phyloP scores from a whole-genome alignment of 2,329 filamentous ascomycete species.

The Ampelomyces quisqualis region DNA sequence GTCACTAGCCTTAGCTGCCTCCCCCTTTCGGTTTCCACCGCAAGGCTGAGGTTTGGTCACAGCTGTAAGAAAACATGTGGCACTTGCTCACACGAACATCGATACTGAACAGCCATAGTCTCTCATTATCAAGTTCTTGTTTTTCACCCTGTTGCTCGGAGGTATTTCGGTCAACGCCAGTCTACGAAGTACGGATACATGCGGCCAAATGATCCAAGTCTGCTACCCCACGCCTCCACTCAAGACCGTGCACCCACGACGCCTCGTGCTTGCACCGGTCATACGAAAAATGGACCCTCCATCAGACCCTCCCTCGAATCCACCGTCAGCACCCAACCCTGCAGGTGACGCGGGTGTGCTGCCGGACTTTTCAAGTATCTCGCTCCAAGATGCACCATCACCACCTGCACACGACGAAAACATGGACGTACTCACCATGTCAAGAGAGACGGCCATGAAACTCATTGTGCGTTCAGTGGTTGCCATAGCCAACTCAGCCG shows the following conservation, averaged over 20 bases:
- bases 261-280: slow-evolving; percentile 28
- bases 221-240: slow-evolving; percentile 33
- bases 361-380: slow-evolving; percentile 37
- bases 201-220: slow-evolving; percentile 38
- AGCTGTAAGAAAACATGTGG: background rate
- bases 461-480: slow-evolving; percentile 64
- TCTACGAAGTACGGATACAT: slow-evolving; percentile 16
- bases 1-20: background rate
- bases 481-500: slow-evolving; percentile 68
- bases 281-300: slow-evolving; percentile 35
- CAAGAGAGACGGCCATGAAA: slow-evolving; percentile 73
- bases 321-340: slow-evolving; percentile 40
- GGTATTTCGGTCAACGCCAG: slow-evolving; percentile 27
- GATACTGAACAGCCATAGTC: background rate
- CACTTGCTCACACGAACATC: background rate
- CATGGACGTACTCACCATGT: slow-evolving; percentile 72
- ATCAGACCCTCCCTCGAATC: slow-evolving; percentile 31
- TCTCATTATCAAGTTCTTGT: background rate
- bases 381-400: slow-evolving; percentile 40
- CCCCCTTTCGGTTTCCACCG: background rate
- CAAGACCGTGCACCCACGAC: slow-evolving; percentile 33
- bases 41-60: background rate
- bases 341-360: slow-evolving; percentile 45
- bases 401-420: slow-evolving; percentile 45
- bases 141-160: background rate